These are phyloP conservation scores for Venturia aucupariae DNA, from an alignment of 2,329 filamentous ascomycete species.

Conservation along the genomic window DNA sequence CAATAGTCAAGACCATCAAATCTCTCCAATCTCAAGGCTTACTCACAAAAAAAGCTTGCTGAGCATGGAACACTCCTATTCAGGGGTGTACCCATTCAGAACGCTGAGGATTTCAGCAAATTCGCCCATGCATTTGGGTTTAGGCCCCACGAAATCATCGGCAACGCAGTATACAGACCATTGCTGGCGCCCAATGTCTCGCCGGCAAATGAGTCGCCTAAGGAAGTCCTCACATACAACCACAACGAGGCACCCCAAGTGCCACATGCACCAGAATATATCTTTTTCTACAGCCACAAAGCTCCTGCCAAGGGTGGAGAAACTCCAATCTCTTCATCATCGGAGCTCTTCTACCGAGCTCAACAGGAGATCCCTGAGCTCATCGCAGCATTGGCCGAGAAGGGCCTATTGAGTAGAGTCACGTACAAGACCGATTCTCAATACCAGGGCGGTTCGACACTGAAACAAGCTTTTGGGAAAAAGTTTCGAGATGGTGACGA, in stretches of 20 bases:
- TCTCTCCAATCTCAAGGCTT: constrained; percentile 27
- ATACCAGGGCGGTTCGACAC: constrained; percentile 39
- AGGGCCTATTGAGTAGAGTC: constrained; percentile 36
- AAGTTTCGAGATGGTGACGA: constrained; percentile 37
- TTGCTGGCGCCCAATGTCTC: constrained; percentile 36
- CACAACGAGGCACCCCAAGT: constrained; percentile 45
- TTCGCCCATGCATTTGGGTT: constrained; percentile 43
- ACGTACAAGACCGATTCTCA: constrained; percentile 37
- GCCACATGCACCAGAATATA: constrained; percentile 42
- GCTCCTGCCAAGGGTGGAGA: constrained; percentile 31
- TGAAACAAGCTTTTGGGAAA: constrained; percentile 40
- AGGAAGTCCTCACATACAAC: constrained; percentile 40
- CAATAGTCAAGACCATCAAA: constrained; percentile 30
- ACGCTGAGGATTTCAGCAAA: constrained; percentile 38
- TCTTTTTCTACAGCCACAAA: constrained; percentile 40
- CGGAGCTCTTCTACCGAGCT: constrained; percentile 38
- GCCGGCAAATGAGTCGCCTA: constrained; percentile 41
- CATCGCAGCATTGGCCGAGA: constrained; percentile 32
- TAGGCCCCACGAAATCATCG: constrained; percentile 42
- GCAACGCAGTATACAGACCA: constrained; percentile 40
- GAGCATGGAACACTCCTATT: constrained; percentile 40
- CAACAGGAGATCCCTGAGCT: constrained; percentile 41
- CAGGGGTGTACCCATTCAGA: constrained; percentile 36
- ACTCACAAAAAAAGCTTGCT: constrained; percentile 34
- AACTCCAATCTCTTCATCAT: constrained; percentile 39